Conservation (phyloP, 176 grass and related monocot species). For the Rhipidocladum racemiflorum region DNA sequence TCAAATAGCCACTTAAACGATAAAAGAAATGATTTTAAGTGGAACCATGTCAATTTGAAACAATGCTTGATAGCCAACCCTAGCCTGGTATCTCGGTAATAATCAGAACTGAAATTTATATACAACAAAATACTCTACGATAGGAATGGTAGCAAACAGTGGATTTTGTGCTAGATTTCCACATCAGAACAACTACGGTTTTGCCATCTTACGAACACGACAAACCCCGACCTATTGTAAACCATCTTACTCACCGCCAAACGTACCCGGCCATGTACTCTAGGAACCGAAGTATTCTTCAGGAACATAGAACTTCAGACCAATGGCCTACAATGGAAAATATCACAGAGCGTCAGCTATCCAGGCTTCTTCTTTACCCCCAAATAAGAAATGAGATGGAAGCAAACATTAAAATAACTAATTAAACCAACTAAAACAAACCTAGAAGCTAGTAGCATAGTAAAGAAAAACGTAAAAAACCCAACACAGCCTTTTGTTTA, state of each 20-base stretch:
- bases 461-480: neutral
- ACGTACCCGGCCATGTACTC: neutral
- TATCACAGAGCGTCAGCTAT: neutral
- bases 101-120: neutral
- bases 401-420: neutral
- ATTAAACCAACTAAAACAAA: neutral
- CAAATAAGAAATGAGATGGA: neutral
- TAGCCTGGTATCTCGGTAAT: neutral
- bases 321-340: constrained; percentile 54
- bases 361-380: neutral
- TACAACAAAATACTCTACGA: neutral
- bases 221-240: neutral
- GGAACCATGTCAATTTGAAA: too few relatives aligned
- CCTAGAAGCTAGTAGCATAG: neutral
- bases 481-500: neutral
- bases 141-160: neutral
- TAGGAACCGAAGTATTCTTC: constrained; percentile 63
- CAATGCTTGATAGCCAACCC: too few relatives aligned
- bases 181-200: neutral
- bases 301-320: constrained; percentile 69
- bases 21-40: too few relatives aligned
- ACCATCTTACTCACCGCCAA: constrained; percentile 8
- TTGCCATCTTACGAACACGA: neutral
- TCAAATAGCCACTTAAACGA: too few relatives aligned
- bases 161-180: neutral